Evolutionary conservation across 805 yeast genomes (phyloP).

Genomic region (Zygotorulaspora florentina): DNA sequence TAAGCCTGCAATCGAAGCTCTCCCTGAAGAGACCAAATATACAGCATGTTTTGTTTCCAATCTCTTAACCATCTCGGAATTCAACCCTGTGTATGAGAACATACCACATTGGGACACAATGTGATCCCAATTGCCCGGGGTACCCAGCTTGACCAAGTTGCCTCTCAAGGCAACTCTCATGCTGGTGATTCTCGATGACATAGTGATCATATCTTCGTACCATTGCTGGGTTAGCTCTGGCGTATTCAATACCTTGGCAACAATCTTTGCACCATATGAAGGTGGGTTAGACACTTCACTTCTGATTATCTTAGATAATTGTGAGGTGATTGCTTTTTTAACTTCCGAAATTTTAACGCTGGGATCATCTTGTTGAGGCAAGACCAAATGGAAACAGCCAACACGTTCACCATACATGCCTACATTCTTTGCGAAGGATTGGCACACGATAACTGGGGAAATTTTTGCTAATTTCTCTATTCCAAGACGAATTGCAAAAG

Average conservation of each 20-base stretch:
- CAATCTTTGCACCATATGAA: constrained; percentile 91
- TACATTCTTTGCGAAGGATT: constrained; percentile 93
- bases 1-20: constrained; percentile 92
- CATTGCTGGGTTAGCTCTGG: constrained; percentile 71
- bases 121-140: constrained; percentile 94
- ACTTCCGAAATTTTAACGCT: constrained; percentile 37
- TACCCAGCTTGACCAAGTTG: constrained; percentile 54
- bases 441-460: constrained; percentile 72
- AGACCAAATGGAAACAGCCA: constrained; percentile 81
- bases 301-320: constrained; percentile 69
- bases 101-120: constrained; percentile 88
- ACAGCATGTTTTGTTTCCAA: constrained; percentile 76
- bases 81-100: constrained; percentile 92
- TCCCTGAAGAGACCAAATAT: constrained; percentile 76
- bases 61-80: constrained; percentile 68
- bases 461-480: constrained; percentile 43
- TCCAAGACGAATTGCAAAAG: constrained; percentile 68
- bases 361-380: constrained; percentile 37
- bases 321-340: constrained; percentile 62
- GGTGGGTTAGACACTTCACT: constrained; percentile 93
- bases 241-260: constrained; percentile 63
- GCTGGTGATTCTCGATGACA: constrained; percentile 76
- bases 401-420: constrained; percentile 98
- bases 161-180: constrained; percentile 72
- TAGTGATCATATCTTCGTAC: constrained; percentile 76